Percentiles rank a stretch among this genome's conserved stretches.
phyloP scores from a whole-genome alignment of 2,329 filamentous ascomycete species.

The Aplosporella prunicola region DNA sequence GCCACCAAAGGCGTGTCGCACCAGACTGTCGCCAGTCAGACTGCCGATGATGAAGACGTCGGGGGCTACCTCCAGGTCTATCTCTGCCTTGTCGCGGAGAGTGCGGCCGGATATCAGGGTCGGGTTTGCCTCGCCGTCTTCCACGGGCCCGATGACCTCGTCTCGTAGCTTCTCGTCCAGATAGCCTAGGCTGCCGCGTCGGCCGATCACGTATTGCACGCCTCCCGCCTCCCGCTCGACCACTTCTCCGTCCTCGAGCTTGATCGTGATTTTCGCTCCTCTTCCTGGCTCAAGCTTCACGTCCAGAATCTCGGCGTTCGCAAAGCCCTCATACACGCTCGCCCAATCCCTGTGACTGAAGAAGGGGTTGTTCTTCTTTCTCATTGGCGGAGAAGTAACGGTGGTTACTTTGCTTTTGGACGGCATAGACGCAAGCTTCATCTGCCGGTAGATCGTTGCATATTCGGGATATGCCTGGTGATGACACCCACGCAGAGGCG shows the following conservation, averaged over 20 bases:
- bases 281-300: constrained; percentile 19
- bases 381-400: constrained; percentile 8
- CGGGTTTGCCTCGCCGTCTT: constrained; percentile 8
- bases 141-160: constrained; percentile 34
- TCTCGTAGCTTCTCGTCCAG: constrained; percentile 37
- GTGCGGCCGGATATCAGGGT: constrained; percentile 43
- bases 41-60: constrained; percentile 50
- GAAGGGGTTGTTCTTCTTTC: constrained; percentile 36
- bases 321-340: constrained; percentile 44
- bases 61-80: constrained; percentile 43
- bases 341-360: constrained; percentile 42
- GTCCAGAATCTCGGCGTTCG: constrained; percentile 42
- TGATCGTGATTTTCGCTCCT: constrained; percentile 34
- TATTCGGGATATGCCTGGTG: constrained; percentile 54
- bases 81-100: constrained; percentile 43
- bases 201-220: constrained; percentile 47
- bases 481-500: constrained; percentile 49
- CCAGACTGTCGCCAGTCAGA: constrained; percentile 50
- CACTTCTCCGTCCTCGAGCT: constrained; percentile 32
- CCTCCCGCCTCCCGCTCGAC: constrained; percentile 39
- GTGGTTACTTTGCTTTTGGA: constrained; percentile 12
- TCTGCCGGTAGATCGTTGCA: constrained; percentile 49
- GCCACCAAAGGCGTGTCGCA: constrained; percentile 50
- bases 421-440: constrained; percentile 42
- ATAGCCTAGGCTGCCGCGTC: constrained; percentile 46